Conservation (phyloP, 192 early-diverging fungal species). For the Coemansia sp. region DNA sequence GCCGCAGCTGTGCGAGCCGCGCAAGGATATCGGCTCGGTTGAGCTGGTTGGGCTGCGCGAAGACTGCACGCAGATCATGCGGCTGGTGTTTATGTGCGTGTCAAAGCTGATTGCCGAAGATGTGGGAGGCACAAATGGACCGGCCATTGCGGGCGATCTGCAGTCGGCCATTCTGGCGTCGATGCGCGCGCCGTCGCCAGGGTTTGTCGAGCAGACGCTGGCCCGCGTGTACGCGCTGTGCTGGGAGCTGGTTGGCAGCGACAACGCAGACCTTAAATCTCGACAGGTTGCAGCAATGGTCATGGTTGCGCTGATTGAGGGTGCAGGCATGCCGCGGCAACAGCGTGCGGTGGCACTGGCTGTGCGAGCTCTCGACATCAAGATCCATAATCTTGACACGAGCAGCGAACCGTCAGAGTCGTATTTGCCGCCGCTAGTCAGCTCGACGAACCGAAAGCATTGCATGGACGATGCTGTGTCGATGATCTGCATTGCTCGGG, state of each 20-base stretch:
- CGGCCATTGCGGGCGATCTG: conserved; percentile 1
- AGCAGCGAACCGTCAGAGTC: neutral
- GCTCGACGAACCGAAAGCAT: conserved; percentile 10
- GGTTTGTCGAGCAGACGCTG: conserved; percentile 25
- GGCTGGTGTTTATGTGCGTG: conserved; percentile 39
- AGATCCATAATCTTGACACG: neutral
- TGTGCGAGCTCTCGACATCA: conserved; percentile 22
- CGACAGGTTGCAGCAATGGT: conserved; percentile 52
- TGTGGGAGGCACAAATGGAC: neutral
- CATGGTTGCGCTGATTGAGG: conserved; percentile 36
- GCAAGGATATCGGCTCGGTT: conserved; percentile 23
- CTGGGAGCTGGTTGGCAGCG: conserved; percentile 39
- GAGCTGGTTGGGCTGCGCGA: conserved; percentile 36
- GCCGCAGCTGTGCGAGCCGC: conserved; percentile 12
- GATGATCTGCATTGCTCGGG: conserved; percentile 52
- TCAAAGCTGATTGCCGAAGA: conserved; percentile 27
- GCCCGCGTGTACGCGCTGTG: conserved; percentile 23
- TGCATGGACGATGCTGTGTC: conserved; percentile 50
- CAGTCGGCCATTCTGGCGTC: conserved; percentile 28
- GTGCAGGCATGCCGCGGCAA: conserved; percentile 19
- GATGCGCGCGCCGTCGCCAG: conserved; percentile 28
- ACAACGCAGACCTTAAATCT: conserved; percentile 29
- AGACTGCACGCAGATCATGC: conserved; percentile 38
- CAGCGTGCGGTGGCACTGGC: conserved; percentile 26
- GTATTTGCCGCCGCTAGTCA: conserved; percentile 18